Percentiles rank a stretch among this genome's conserved stretches.
Evolutionary conservation across 225 moss, liverwort and hornwort species (phyloP).

Genomic region (Bryoerythrophyllum caledonicum): DNA sequence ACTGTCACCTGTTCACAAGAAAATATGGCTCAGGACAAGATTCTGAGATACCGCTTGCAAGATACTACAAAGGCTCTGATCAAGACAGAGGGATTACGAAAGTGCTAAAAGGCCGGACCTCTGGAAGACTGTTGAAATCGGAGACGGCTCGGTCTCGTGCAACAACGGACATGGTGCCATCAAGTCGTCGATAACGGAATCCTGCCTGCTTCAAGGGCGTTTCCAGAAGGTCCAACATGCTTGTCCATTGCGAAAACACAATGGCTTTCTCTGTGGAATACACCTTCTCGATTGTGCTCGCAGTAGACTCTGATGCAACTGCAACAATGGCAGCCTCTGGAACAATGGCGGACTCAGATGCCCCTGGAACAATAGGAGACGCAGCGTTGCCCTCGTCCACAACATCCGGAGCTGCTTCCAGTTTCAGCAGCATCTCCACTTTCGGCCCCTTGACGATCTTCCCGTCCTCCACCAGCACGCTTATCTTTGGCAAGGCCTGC

Average conservation of each 20-base stretch:
- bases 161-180: constrained; percentile 98
- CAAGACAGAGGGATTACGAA: background rate
- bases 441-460: constrained; percentile 57
- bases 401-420: constrained; percentile 35
- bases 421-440: constrained; percentile 42
- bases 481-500: constrained; percentile 68
- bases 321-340: constrained; percentile 2
- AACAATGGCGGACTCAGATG: constrained; percentile 8
- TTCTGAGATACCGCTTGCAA: background rate
- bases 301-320: constrained; percentile 24
- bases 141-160: constrained; percentile 87
- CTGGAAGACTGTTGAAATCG: constrained; percentile 87
- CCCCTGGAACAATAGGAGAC: constrained; percentile 16
- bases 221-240: constrained; percentile 97
- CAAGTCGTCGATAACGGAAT: constrained; percentile 88
- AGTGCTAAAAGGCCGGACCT: constrained; percentile 50
- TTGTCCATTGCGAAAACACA: constrained; percentile 99
- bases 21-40: constrained; percentile 7
- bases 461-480: constrained; percentile 61
- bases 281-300: constrained; percentile 42
- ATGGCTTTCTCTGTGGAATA: constrained; percentile 95
- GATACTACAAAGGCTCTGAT: background rate
- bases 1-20: constrained; percentile 77
- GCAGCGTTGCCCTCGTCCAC: constrained; percentile 23
- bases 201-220: constrained; percentile 68